These are phyloP conservation scores for Lantana camara DNA, from an alignment of 257 asterid genomes.

Conservation along the genomic window DNA sequence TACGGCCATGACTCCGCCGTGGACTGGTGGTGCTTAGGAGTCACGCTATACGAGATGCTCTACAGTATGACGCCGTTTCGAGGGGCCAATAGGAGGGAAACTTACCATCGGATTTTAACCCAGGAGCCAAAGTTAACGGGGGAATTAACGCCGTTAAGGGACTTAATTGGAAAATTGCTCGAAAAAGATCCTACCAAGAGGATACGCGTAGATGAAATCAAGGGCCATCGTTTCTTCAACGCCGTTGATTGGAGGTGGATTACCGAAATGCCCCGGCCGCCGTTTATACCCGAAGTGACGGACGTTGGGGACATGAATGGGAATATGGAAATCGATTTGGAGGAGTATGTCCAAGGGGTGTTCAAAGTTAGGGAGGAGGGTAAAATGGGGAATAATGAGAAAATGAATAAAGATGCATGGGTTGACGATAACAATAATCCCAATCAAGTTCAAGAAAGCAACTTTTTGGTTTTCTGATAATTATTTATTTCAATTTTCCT, in stretches of 20 bases:
- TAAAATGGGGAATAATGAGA: slow-evolving; percentile 31
- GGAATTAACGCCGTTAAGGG: slow-evolving; percentile 76
- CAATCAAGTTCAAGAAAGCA: slow-evolving; percentile 42
- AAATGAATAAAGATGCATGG: slow-evolving; percentile 42
- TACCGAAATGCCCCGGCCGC: slow-evolving; percentile 74
- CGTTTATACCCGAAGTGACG: slow-evolving; percentile 67
- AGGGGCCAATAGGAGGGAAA: slow-evolving; percentile 73
- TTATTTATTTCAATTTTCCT: background rate
- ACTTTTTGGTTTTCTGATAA: slow-evolving; percentile 50
- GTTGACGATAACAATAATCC: slow-evolving; percentile 37
- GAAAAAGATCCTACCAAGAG: slow-evolving; percentile 79
- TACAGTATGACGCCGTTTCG: slow-evolving; percentile 88
- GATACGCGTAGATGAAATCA: slow-evolving; percentile 52
- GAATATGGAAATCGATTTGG: slow-evolving; percentile 64
- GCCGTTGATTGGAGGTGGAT: slow-evolving; percentile 71
- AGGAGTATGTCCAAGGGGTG: slow-evolving; percentile 61
- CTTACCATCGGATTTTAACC: slow-evolving; percentile 54
- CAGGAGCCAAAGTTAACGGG: slow-evolving; percentile 68
- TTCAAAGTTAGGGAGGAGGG: slow-evolving; percentile 42
- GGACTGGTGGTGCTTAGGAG: slow-evolving; percentile 96
- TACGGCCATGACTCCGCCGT: slow-evolving; percentile 92
- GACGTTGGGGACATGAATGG: slow-evolving; percentile 52
- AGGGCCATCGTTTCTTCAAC: slow-evolving; percentile 63
- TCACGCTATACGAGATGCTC: slow-evolving; percentile 91
- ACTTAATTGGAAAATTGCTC: slow-evolving; percentile 71